Evolutionary conservation across 345 rosid species (phyloP).

Genomic region (Populus ilicifolia): DNA sequence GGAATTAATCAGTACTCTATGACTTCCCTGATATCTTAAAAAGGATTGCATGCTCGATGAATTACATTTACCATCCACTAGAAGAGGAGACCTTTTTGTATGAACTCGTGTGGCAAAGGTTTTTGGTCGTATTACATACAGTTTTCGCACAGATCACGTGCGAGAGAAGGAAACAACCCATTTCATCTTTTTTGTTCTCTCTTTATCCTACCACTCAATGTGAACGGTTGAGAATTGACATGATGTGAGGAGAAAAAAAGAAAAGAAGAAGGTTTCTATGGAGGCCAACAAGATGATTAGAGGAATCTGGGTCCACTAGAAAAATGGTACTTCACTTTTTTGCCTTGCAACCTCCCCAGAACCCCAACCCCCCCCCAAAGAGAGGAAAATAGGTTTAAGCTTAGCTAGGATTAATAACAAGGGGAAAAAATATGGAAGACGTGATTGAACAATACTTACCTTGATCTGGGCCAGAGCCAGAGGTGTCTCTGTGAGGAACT

Average conservation of each 20-base stretch:
- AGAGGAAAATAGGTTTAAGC: no score
- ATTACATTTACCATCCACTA: not conserved
- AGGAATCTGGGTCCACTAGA: slow-evolving; percentile 12
- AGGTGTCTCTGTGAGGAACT: slow-evolving; percentile 90
- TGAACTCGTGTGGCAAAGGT: not conserved
- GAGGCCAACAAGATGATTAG: slow-evolving; percentile 26
- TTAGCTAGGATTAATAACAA: not conserved
- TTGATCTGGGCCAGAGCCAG: slow-evolving; percentile 80
- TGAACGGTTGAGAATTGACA: slow-evolving; percentile 34
- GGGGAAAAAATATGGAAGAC: not conserved
- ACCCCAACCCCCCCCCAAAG: no score
- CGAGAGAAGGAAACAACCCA: not conserved
- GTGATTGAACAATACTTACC: slow-evolving; percentile 34
- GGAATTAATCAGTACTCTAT: not conserved
- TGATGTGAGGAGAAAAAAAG: not conserved
- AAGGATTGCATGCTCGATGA: not conserved
- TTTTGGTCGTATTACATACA: not conserved
- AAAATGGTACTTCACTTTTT: not conserved
- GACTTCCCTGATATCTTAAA: not conserved
- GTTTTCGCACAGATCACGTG: not conserved
- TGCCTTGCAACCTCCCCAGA: not conserved
- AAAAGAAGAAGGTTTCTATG: slow-evolving; percentile 22
- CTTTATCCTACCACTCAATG: slow-evolving; percentile 26
- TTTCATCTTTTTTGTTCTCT: slow-evolving; percentile 16
- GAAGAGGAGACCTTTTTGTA: not conserved